A percentile compares a stretch with the other conserved stretches of the same genome.
Evolutionary conservation across 345 rosid genomes (phyloP).

Genomic region (Citrus inodora): DNA sequence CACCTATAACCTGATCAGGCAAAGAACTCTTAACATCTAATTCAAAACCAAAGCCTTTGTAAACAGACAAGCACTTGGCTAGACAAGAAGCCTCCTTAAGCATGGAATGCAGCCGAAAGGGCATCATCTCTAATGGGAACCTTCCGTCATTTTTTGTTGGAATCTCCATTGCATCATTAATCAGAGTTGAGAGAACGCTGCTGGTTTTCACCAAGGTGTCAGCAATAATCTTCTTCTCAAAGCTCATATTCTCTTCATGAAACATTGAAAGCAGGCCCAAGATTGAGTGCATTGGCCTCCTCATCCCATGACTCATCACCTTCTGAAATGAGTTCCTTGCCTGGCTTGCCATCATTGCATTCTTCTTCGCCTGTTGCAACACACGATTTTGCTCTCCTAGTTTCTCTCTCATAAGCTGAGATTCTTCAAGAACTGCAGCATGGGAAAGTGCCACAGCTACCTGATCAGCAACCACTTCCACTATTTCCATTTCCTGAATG

Average conservation of each 20-base stretch:
- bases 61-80: conserved; percentile 74
- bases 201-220: conserved; percentile 73
- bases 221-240: conserved; percentile 59
- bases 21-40: conserved; percentile 62
- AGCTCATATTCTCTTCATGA: conserved; percentile 51
- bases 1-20: conserved; percentile 80
- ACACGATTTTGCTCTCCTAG: conserved; percentile 71
- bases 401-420: conserved; percentile 83
- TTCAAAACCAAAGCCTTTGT: conserved; percentile 65
- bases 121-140: conserved; percentile 58
- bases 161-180: conserved; percentile 79
- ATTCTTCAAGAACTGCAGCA: conserved; percentile 93
- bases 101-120: conserved; percentile 68
- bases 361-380: conserved; percentile 70
- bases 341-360: conserved; percentile 95
- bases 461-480: conserved; percentile 97
- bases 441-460: conserved; percentile 97
- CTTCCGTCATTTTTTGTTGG: conserved; percentile 67
- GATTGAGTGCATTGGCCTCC: conserved; percentile 93
- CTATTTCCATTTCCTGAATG: conserved; percentile 69
- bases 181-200: conserved; percentile 68
- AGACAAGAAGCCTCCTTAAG: conserved; percentile 84
- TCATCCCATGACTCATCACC: conserved; percentile 96
- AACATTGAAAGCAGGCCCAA: conserved; percentile 84
- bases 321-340: conserved; percentile 89